Conservation (phyloP, 2,329 filamentous ascomycete genomes). For the Beauveria medogensis region DNA sequence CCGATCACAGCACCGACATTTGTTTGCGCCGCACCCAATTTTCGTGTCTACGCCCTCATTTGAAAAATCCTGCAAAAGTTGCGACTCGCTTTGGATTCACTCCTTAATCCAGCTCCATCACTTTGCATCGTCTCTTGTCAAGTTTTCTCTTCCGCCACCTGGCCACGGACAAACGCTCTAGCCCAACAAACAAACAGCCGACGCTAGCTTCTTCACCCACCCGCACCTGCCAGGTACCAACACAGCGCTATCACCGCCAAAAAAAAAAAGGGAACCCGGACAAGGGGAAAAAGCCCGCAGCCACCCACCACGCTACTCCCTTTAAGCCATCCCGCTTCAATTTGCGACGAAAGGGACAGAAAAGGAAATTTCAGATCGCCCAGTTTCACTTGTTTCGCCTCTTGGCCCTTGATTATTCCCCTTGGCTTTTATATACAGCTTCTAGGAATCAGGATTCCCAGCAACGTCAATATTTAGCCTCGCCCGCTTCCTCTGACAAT, state of each 20-base stretch:
- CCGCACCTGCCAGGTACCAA: constrained; percentile 7
- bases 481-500: neutral
- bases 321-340: neutral
- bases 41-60: neutral
- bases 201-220: neutral
- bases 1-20: neutral
- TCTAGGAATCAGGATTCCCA: neutral
- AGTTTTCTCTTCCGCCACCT: neutral
- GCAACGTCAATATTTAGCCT: neutral
- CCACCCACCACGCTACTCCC: neutral
- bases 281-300: neutral
- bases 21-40: neutral
- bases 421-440: neutral
- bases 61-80: neutral
- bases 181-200: neutral
- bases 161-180: neutral
- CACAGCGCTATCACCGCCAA: neutral
- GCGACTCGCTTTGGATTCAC: neutral
- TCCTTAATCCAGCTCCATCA: neutral
- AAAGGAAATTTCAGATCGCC: neutral
- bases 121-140: neutral
- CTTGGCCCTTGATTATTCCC: neutral
- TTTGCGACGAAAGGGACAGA: neutral
- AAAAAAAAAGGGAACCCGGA: neutral
- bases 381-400: neutral